A percentile compares a stretch with the other conserved stretches of the same genome.
phyloP scores from a whole-genome alignment of 129 eudicot species.

The Tagetes patula region DNA sequence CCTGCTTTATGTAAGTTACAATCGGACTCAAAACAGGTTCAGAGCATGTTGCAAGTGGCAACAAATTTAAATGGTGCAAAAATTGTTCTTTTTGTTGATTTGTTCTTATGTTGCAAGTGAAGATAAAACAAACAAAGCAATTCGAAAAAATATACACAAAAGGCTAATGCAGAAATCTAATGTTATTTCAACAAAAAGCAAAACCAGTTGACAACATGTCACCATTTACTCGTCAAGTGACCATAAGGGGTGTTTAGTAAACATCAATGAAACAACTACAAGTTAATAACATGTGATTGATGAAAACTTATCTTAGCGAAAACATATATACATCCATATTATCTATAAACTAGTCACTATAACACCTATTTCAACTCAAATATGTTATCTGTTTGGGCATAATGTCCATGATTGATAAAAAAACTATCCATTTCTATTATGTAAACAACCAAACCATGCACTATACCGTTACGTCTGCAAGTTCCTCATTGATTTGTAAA shows the following conservation, averaged over 20 bases:
- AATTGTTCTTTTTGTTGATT: background rate
- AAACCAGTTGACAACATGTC: background rate
- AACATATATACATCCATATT: background rate
- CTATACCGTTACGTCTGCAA: background rate
- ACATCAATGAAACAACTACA: background rate
- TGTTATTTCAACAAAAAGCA: background rate
- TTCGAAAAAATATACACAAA: background rate
- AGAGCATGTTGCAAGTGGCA: background rate
- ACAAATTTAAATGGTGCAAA: background rate
- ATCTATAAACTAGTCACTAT: background rate
- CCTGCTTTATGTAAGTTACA: background rate
- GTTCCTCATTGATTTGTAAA: too few relatives aligned
- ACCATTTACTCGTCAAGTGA: background rate
- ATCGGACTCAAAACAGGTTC: background rate
- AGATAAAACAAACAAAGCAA: background rate
- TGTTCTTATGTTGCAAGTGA: background rate
- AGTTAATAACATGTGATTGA: background rate
- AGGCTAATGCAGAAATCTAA: background rate
- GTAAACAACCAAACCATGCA: background rate
- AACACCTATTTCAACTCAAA: background rate
- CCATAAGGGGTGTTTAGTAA: background rate
- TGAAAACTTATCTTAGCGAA: background rate
- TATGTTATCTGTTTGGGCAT: constrained; percentile 4
- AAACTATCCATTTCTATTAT: background rate
- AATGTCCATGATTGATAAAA: background rate